Conservation (phyloP, 2,329 filamentous ascomycete genomes). For the Berkeleyomyces basicola region DNA sequence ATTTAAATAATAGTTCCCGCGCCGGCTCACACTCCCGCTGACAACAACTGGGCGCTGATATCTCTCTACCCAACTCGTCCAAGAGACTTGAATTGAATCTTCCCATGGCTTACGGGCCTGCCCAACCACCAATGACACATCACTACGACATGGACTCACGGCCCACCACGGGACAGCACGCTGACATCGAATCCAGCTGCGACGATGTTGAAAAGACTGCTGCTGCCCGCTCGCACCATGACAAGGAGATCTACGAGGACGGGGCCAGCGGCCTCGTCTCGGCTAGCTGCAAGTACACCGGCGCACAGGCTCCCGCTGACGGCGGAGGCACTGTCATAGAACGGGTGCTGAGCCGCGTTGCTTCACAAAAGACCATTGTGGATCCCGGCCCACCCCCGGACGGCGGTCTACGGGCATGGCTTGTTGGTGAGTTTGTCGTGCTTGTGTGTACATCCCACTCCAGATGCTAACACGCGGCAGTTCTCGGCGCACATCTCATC, state of each 20-base stretch:
- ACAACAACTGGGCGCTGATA: too few relatives aligned
- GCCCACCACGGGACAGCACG: not conserved
- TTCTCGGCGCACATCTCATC: constrained; percentile 26
- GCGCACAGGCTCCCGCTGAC: not conserved
- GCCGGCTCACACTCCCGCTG: not conserved
- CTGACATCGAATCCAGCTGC: not conserved
- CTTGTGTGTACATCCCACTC: not conserved
- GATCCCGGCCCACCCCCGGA: constrained; percentile 34
- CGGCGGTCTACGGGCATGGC: constrained; percentile 32
- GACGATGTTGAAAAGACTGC: constrained; percentile 4
- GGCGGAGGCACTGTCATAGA: constrained; percentile 1
- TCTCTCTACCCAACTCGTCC: too few relatives aligned
- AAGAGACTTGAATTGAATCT: too few relatives aligned
- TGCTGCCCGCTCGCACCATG: not conserved
- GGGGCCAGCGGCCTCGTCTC: not conserved
- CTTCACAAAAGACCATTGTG: constrained; percentile 17
- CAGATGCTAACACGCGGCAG: not conserved
- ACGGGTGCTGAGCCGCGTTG: constrained; percentile 6
- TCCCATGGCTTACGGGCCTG: not conserved
- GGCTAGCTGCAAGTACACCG: not conserved
- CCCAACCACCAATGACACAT: not conserved
- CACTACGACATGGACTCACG: not conserved
- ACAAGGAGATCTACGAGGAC: not conserved
- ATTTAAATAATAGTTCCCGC: not conserved
- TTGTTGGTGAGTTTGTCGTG: constrained; percentile 22